Evolutionary conservation across 345 rosid genomes (phyloP).

Genomic region (Pistacia vera): DNA sequence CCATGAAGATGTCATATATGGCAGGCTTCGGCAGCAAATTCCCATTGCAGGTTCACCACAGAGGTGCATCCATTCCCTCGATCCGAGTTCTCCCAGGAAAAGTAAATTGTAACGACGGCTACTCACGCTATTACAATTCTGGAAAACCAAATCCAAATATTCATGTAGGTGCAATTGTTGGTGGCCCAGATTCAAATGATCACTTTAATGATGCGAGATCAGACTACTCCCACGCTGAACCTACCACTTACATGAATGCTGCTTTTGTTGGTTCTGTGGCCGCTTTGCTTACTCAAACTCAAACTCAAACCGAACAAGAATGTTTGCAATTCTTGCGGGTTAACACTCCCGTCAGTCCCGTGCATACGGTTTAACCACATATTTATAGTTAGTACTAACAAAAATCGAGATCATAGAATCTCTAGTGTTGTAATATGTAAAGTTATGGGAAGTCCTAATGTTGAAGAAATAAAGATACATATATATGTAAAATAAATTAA

Average conservation of each 20-base stretch:
- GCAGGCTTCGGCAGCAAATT: constrained; percentile 66
- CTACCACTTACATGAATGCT: constrained; percentile 69
- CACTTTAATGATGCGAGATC: constrained; percentile 50
- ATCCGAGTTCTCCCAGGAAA: constrained; percentile 37
- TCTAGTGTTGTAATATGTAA: neutral
- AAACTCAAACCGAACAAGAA: constrained; percentile 11
- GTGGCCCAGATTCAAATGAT: constrained; percentile 73
- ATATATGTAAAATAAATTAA: too few relatives aligned
- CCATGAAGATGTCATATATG: constrained; percentile 82
- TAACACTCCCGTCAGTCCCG: neutral
- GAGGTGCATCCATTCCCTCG: constrained; percentile 78
- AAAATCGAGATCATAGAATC: neutral
- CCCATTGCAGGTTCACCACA: constrained; percentile 72
- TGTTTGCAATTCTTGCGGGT: neutral
- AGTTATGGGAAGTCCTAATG: neutral
- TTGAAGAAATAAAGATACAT: too few relatives aligned
- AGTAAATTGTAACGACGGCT: constrained; percentile 62
- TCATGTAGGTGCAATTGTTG: constrained; percentile 78
- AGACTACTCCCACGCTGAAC: constrained; percentile 67
- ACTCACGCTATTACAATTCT: constrained; percentile 39
- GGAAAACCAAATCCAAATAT: constrained; percentile 57
- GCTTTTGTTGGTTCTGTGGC: constrained; percentile 63
- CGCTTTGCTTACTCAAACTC: constrained; percentile 35
- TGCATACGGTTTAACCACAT: neutral
- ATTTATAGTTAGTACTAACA: neutral